These are phyloP conservation scores for Rubus idaeus DNA, from an alignment of 306 rosid species.

Conservation along the genomic window DNA sequence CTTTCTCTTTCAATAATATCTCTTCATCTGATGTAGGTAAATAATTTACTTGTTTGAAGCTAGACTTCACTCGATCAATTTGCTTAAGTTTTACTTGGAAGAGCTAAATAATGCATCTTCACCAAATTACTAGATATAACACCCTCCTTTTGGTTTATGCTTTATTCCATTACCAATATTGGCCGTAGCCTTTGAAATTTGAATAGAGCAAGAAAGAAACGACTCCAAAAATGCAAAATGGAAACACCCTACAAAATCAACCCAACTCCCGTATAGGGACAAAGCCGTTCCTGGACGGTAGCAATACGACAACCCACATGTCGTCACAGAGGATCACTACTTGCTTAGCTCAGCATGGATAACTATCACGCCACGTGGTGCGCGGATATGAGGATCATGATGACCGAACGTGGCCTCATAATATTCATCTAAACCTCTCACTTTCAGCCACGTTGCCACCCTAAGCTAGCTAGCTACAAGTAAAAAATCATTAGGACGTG, in stretches of 20 bases:
- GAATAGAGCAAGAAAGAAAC: neutral
- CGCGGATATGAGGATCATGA: neutral
- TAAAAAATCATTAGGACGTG: neutral
- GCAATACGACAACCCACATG: neutral
- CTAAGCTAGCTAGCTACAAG: neutral
- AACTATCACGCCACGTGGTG: slow-evolving; percentile 10
- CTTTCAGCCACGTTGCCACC: slow-evolving; percentile 7
- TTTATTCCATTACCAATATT: neutral
- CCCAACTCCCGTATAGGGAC: neutral
- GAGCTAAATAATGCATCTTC: neutral
- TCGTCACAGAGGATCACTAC: neutral
- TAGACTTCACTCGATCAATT: neutral
- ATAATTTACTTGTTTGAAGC: no score
- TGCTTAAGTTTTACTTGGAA: neutral
- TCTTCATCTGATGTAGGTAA: no score
- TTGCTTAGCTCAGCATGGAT: neutral
- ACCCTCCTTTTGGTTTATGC: neutral
- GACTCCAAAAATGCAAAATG: neutral
- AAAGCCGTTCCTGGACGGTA: slow-evolving; percentile 17
- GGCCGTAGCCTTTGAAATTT: neutral
- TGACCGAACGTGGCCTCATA: neutral
- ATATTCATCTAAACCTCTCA: neutral
- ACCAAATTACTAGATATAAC: neutral
- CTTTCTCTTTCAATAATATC: no score
- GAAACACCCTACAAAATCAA: neutral